Base-by-base conservation (phyloP, 2,329 filamentous ascomycete species). In the Pseudogymnoascus destructans region DNA sequence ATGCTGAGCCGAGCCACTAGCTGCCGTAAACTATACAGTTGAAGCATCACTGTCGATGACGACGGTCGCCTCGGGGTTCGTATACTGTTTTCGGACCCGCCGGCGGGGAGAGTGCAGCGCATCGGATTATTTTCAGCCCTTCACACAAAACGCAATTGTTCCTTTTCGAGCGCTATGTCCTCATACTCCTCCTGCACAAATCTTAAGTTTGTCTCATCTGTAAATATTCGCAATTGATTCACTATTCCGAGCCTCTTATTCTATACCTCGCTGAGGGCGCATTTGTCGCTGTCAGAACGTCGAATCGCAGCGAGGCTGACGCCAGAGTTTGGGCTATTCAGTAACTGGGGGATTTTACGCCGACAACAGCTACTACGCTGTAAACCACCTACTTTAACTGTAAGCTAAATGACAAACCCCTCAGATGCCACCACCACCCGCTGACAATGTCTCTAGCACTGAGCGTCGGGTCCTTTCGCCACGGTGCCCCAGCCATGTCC, bases 401-500 rank as follows among this genome's bases (percentile, higher is more conserved):
- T 30, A 52, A 52, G 46, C n/a, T 30, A 52, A 13, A 30, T 7
- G 30, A 30, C 23, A 17, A 52, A 3, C n/a, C 8, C 46, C 46
- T 17, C 46, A 52, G 19, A 52, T 52, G 23, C 46, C 25, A 52
- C 46, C 46, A 52, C 15, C 25, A 52, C 23, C 5, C 13, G 25
- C 46, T 52, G 13, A 52, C 46, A 52, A 52, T 52, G 46, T 52
- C 25, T 11, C 46, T 52, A 52, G 46, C 46, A 30, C 46, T 52
- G 5, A 52, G 46, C 5, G 15, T 52, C 17, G 46, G 13, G 9
- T 52, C 25, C 46, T 30, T 52, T 19, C 46, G 46, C 25, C 25
- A 4, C 9, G 46, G 46, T 30, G n/a, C n/a, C 5, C 5, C 25
- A 52, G 5, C 25, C 25, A 86, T 86, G 84, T 82, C 84, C 55